These are phyloP conservation scores for Tinospora cordifolia DNA, from an alignment of 164 flowering plant genomes.

Conservation along the genomic window DNA sequence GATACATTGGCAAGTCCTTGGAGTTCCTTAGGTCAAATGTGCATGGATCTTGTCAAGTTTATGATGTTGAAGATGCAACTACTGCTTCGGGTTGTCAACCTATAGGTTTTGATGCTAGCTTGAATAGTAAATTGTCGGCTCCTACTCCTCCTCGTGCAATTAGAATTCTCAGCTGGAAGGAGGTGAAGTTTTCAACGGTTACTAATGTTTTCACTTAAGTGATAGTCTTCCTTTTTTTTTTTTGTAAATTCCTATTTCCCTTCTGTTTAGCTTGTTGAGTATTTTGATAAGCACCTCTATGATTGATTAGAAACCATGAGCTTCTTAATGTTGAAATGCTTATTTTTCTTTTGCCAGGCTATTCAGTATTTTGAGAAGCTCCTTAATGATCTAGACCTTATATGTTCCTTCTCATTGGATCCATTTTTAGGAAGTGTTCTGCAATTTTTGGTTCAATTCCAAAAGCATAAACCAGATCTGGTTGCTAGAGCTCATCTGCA, in stretches of 20 bases:
- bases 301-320: background rate
- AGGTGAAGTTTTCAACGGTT: conserved; percentile 35
- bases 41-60: conserved; percentile 25
- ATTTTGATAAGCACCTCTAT: background rate
- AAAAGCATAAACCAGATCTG: conserved; percentile 81
- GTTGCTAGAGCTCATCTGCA: conserved; percentile 95
- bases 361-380: conserved; percentile 80
- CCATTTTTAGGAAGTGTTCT: conserved; percentile 51
- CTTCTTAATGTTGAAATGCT: conserved; percentile 2
- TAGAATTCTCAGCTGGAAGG: conserved; percentile 68
- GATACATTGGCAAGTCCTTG: conserved; percentile 39
- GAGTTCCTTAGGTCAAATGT: conserved; percentile 46
- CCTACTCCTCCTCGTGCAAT: conserved; percentile 94
- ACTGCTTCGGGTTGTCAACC: conserved; percentile 91
- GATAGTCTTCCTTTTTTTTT: background rate
- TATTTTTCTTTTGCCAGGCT: conserved; percentile 44
- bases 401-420: conserved; percentile 71
- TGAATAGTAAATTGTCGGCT: conserved; percentile 74
- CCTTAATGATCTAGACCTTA: conserved; percentile 62
- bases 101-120: conserved; percentile 79
- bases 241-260: background rate
- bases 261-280: background rate
- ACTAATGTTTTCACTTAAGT: background rate
- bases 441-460: conserved; percentile 73
- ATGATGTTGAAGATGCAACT: conserved; percentile 44